Evolutionary conservation across 305 asterid genomes (phyloP).

Genomic region (Solanum hybrid): DNA sequence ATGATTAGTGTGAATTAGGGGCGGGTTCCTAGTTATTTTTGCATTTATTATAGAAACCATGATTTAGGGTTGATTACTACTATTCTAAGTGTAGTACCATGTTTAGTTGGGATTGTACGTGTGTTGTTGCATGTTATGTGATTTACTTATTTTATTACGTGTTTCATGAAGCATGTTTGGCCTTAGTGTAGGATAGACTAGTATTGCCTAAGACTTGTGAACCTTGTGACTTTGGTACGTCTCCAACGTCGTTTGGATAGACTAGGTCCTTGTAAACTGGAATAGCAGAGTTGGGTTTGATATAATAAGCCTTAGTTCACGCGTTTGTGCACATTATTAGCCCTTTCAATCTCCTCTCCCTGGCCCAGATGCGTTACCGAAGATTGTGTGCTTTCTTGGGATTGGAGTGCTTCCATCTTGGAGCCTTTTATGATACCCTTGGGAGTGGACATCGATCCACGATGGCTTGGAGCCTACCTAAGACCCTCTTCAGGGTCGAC

Average conservation of each 20-base stretch:
- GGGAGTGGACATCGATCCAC: background rate
- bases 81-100: background rate
- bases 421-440: background rate
- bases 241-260: background rate
- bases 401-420: background rate
- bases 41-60: too few species aligned
- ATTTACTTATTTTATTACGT: background rate
- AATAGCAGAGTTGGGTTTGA: background rate
- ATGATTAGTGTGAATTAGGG: background rate
- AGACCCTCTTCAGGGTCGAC: background rate
- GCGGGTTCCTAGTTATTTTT: background rate
- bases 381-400: background rate
- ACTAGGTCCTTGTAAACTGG: background rate
- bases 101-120: background rate
- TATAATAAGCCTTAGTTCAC: background rate
- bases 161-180: background rate
- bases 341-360: background rate
- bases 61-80: background rate
- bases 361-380: background rate
- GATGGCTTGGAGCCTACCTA: background rate
- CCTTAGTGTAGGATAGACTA: background rate
- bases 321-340: background rate
- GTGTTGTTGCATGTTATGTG: background rate
- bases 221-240: background rate
- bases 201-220: background rate